A percentile compares a stretch with the other conserved stretches of the same genome.
Evolutionary conservation across 2,329 filamentous ascomycete genomes (phyloP).

Genomic region (Monilinia aucupariae): DNA sequence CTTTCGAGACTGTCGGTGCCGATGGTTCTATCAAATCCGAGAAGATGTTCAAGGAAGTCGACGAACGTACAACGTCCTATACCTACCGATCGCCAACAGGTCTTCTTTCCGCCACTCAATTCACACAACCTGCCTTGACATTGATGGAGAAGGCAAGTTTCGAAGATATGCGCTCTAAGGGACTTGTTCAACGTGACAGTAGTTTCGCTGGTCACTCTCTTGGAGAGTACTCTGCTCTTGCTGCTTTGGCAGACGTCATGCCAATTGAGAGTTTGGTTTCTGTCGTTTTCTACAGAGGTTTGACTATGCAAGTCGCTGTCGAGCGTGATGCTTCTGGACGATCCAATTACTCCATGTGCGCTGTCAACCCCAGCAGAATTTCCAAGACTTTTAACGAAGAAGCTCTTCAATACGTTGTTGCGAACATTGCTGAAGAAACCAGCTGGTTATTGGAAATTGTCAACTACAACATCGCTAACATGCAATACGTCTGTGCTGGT

Average conservation of each 20-base stretch:
- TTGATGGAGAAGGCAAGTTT: constrained; percentile 99
- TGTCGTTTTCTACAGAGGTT: constrained; percentile 96
- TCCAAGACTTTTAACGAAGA: constrained; percentile 99
- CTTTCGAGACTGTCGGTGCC: constrained; percentile 91
- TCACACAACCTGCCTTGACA: constrained; percentile 94
- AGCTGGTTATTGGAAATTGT: constrained; percentile 97
- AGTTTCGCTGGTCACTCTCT: constrained; percentile 97
- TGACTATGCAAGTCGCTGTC: constrained; percentile 99
- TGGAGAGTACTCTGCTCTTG: constrained; percentile 95
- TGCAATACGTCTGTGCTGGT: constrained; percentile 69
- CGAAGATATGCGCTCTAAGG: constrained; percentile 97
- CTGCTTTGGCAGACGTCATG: constrained; percentile 95
- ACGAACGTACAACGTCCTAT: constrained; percentile 88
- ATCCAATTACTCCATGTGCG: constrained; percentile 99
- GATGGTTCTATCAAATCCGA: constrained; percentile 95
- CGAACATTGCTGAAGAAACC: constrained; percentile 89
- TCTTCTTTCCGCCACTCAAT: constrained; percentile 92
- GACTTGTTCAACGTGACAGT: constrained; percentile 90
- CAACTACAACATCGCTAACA: constrained; percentile 78
- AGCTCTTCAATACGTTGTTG: constrained; percentile 92
- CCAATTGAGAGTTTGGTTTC: constrained; percentile 98
- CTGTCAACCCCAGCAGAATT: constrained; percentile 96
- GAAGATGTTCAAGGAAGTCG: constrained; percentile 98
- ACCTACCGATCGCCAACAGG: constrained; percentile 95
- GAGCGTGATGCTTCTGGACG: constrained; percentile 89